Percentiles rank a stretch among this genome's conserved stretches.
phyloP scores from a whole-genome alignment of 495 filamentous ascomycete species.

The Annulohypoxylon maeteangense region DNA sequence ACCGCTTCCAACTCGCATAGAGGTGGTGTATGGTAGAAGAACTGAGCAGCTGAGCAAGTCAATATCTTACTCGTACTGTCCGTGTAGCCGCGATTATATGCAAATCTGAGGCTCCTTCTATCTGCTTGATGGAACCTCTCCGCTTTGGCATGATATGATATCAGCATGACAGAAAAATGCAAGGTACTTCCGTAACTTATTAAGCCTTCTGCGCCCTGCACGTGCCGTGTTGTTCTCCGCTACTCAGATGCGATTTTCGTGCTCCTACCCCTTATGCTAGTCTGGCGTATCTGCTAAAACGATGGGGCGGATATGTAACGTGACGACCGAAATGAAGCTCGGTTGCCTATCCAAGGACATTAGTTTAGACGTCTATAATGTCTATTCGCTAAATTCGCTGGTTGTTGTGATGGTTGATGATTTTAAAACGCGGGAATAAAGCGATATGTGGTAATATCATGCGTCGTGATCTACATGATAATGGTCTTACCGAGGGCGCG shows the following conservation, averaged over 20 bases:
- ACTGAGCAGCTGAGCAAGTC: slow-evolving; percentile 18
- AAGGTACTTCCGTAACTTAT: slow-evolving; percentile 26
- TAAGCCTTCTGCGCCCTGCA: slow-evolving; percentile 19
- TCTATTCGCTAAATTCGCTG: neutral
- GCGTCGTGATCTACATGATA: slow-evolving; percentile 1
- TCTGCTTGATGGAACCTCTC: slow-evolving; percentile 5
- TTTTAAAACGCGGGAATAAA: neutral
- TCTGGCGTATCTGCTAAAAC: slow-evolving; percentile 3
- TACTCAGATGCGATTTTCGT: neutral
- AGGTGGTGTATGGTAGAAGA: slow-evolving; percentile 9
- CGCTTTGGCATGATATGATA: slow-evolving; percentile 8
- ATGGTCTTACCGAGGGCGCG: neutral
- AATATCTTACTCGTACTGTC: neutral
- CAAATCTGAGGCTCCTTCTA: neutral
- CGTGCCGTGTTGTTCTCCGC: neutral
- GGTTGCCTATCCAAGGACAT: neutral
- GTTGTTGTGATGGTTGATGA: neutral
- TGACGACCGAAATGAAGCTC: neutral
- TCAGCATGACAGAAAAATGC: slow-evolving; percentile 17
- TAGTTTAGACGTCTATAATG: neutral
- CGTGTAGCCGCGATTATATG: slow-evolving; percentile 13
- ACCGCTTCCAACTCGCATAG: slow-evolving; percentile 20
- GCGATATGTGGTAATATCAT: neutral
- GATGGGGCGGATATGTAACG: slow-evolving; percentile 16
- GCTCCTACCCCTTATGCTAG: neutral